phyloP scores from a whole-genome alignment of 208 protist genomes.

The Crithidia acanthocephali region DNA sequence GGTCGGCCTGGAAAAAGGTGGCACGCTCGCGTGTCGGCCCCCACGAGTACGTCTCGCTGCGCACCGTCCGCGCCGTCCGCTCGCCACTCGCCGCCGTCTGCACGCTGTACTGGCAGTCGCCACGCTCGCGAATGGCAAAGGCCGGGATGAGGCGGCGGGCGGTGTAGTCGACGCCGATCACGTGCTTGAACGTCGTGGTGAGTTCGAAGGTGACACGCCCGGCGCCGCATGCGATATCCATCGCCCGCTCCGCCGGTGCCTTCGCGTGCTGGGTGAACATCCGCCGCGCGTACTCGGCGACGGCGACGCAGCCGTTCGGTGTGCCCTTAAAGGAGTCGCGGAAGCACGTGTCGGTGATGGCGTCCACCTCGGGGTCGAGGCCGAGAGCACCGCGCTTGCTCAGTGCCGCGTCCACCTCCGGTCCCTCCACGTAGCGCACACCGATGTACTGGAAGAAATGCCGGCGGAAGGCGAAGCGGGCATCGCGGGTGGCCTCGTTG shows the following conservation, averaged over 20 bases:
- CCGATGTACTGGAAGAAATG: constrained; percentile 98
- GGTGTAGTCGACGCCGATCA: constrained; percentile 87
- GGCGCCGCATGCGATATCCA: constrained; percentile 88
- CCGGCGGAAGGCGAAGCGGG: constrained; percentile 94
- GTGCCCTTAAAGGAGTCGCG: constrained; percentile 63
- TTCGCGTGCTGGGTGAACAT: constrained; percentile 63
- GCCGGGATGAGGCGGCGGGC: constrained; percentile 82
- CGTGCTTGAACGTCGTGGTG: constrained; percentile 68
- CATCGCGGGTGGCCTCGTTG: constrained; percentile 92
- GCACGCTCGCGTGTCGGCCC: constrained; percentile 64
- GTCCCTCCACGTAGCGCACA: constrained; percentile 90
- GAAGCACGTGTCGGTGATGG: constrained; percentile 75
- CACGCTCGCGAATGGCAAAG: constrained; percentile 87
- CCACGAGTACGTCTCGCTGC: constrained; percentile 52
- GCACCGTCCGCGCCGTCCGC: constrained; percentile 40
- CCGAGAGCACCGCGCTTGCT: constrained; percentile 42
- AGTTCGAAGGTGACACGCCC: constrained; percentile 87
- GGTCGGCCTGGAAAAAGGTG: constrained; percentile 90
- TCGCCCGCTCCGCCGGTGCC: constrained; percentile 47
- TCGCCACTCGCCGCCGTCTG: constrained; percentile 29
- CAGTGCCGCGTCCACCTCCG: constrained; percentile 37
- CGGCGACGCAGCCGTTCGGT: constrained; percentile 69
- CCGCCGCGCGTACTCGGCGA: constrained; percentile 61
- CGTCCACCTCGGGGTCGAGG: constrained; percentile 85
- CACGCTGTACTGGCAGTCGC: constrained; percentile 76